Evolutionary conservation across 2,329 filamentous ascomycete genomes (phyloP), one percentile per base, ranked within the genome.

Genomic region (Tolypocladium nubicola): DNA sequence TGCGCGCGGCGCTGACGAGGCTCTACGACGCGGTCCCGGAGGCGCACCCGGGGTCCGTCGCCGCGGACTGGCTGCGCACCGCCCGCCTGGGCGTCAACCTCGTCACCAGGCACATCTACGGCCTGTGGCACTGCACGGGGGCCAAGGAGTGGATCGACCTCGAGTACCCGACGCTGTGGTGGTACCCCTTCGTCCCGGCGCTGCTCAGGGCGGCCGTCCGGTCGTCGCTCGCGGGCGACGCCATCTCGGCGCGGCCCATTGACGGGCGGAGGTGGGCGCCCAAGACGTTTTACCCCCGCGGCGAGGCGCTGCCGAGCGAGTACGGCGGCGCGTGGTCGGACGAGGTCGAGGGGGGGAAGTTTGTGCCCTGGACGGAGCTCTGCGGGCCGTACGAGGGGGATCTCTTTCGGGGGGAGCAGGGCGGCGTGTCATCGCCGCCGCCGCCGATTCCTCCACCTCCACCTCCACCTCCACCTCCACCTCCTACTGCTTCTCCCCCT

Each of bases 71-170:
- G 69, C 64, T 74, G 49, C 62, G 61, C 52, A 57, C 61, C n/a
- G 59, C 70, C 35, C 62, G 64, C 9, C 66, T 76, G 10, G 71
- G 69, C 8, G 67, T 69, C 59, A 75, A 75, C 64, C 63, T 67
- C 19, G 62, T 73, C 56, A 72, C 71, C 16, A 68, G 68, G 41
- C 68, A 68, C 21, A 70, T 73, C 16, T 72, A 70, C 38, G 65
- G 66, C 8, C 56, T 76, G 37, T 69, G 71, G 59, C 73, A 76
- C 62, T 73, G 70, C 61, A 76, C 73, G 0, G 71, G 72, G 10
- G 56, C 63, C 59, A 76, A 76, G 60, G 64, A 66, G 3, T 62
- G 60, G 21, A 57, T 73, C 4, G 61, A 68, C 26, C 33, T 54
- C 1, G 70, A 71, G 61, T 76, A 68, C 59, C 62, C 64, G 19